Evolutionary conservation across 1,284 basidiomycete species (phyloP).

Genomic region (Rhodotorula sp.): DNA sequence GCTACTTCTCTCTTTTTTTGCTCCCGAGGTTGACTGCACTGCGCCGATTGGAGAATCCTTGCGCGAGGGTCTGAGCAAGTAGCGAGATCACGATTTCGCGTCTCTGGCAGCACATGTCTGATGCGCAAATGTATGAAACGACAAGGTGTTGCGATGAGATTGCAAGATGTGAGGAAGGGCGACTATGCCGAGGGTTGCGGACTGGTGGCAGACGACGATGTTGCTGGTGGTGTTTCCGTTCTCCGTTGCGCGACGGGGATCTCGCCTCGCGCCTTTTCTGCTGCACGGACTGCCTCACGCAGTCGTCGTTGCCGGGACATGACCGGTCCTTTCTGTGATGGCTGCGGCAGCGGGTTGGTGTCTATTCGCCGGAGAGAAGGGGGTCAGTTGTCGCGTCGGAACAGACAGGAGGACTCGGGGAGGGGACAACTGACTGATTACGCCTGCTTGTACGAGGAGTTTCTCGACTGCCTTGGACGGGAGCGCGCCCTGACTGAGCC

Average conservation of each 20-base stretch:
- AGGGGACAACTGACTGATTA: conserved; percentile 26
- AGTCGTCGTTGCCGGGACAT: conserved; percentile 28
- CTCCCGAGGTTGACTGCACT: too few relatives aligned
- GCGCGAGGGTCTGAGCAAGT: too few relatives aligned
- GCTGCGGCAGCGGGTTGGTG: conserved; percentile 9
- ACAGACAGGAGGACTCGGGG: background rate
- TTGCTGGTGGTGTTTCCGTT: background rate
- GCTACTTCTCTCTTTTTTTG: too few relatives aligned
- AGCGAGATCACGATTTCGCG: too few relatives aligned
- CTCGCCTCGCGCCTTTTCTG: conserved; percentile 19
- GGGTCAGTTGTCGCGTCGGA: too few relatives aligned
- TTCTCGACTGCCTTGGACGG: conserved; percentile 50
- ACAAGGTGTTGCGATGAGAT: background rate
- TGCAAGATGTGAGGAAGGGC: background rate
- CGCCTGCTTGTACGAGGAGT: conserved; percentile 47
- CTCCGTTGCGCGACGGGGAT: conserved; percentile 15
- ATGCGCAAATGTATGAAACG: too few relatives aligned
- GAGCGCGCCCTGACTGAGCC: conserved; percentile 49
- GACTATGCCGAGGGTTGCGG: background rate
- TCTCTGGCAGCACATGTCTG: too few relatives aligned
- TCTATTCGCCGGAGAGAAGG: too few relatives aligned
- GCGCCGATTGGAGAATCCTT: too few relatives aligned
- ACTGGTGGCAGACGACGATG: background rate
- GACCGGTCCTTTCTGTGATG: conserved; percentile 2
- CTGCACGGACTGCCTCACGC: conserved; percentile 21